Evolutionary conservation across 345 rosid species (phyloP), one percentile per base, ranked within the genome.

Genomic region (Balakata baccata): DNA sequence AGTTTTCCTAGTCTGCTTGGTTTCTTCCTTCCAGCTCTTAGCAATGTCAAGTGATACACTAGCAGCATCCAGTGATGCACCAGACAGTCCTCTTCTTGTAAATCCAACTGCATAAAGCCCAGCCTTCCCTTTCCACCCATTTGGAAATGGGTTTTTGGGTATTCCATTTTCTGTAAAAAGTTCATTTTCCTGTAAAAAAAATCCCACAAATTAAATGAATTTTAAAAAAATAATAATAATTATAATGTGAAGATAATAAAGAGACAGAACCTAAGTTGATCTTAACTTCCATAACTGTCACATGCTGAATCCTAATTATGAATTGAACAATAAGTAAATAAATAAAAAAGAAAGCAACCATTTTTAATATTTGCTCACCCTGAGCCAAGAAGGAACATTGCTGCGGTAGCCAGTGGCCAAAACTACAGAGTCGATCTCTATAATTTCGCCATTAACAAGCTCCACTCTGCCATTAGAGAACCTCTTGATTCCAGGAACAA

Each of bases 91-190:
- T 88, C 85, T 94, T 88, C 85, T 87, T 22, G 95, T 85, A 75
- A 94, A 94, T 79, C 98, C 98, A 71, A 90, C 97, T 59, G 98
- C 97, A 68, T 92, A 94, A 1, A 94, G 81, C 25, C 97, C 97
- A 0, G 74, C 84, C 14, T 81, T 88, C 47, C 95, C 98, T 79
- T 92, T 94, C 97, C 98, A 92, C 11, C 88, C 93, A 79, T 86
- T 81, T n/a, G 97, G 97, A 73, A 84, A 79, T 47, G 86, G 83
- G 83, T 68, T 69, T 85, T 90, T 16, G 87, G 98, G 82, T 74
- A 87, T 70, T 89, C 97, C 69, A 84, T 89, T 81, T 85, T 88
- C 77, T 22, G 93, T 80, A 80, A 94, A 94, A 75, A 92, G 90
- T 66, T 90, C 95, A 74, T 81, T 80, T 69, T 92, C 98, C 90